A percentile compares a stretch with the other conserved stretches of the same genome.
Evolutionary conservation across 1,284 basidiomycete genomes (phyloP).

Genomic region (Cutaneotrichosporon sp.): DNA sequence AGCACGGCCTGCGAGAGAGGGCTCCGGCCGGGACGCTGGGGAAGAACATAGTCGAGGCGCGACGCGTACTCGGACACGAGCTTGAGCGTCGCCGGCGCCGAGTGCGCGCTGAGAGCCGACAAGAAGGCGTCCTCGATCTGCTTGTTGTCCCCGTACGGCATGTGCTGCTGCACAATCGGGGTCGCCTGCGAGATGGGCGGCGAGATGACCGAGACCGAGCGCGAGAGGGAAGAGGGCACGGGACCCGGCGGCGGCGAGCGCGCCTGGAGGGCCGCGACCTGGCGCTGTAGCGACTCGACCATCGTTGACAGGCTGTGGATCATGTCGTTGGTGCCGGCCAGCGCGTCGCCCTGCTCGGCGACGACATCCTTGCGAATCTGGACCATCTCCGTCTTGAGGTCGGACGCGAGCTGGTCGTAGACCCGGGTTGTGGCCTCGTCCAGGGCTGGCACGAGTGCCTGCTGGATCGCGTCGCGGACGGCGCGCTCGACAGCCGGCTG

Average conservation of each 20-base stretch:
- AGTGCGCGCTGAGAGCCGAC: constrained; percentile 26
- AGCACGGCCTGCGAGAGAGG: constrained; percentile 42
- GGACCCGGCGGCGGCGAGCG: constrained; percentile 9
- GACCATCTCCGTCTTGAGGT: constrained; percentile 45
- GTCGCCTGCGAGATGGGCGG: constrained; percentile 2
- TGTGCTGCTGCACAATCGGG: constrained; percentile 1
- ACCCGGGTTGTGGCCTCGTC: constrained; percentile 23
- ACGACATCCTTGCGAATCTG: constrained; percentile 36
- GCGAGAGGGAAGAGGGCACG: background rate
- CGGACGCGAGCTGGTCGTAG: constrained; percentile 35
- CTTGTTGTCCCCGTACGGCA: background rate
- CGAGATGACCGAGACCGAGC: constrained; percentile 10
- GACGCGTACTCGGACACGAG: constrained; percentile 30
- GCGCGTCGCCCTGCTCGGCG: constrained; percentile 24
- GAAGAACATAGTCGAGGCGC: constrained; percentile 28
- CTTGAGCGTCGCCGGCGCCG: constrained; percentile 25
- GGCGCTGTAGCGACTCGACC: constrained; percentile 34
- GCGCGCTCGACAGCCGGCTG: constrained; percentile 36
- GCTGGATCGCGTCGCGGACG: constrained; percentile 31
- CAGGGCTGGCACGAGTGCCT: constrained; percentile 36
- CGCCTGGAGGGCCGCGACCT: constrained; percentile 30
- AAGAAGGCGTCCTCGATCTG: constrained; percentile 42
- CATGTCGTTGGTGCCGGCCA: constrained; percentile 20
- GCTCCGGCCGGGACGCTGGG: constrained; percentile 16
- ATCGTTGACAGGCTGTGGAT: constrained; percentile 27